Percentiles rank a stretch among this genome's conserved stretches.
Conservation (phyloP, 371 early-diverging fungal genomes). For the Haplosporangium sp. region DNA sequence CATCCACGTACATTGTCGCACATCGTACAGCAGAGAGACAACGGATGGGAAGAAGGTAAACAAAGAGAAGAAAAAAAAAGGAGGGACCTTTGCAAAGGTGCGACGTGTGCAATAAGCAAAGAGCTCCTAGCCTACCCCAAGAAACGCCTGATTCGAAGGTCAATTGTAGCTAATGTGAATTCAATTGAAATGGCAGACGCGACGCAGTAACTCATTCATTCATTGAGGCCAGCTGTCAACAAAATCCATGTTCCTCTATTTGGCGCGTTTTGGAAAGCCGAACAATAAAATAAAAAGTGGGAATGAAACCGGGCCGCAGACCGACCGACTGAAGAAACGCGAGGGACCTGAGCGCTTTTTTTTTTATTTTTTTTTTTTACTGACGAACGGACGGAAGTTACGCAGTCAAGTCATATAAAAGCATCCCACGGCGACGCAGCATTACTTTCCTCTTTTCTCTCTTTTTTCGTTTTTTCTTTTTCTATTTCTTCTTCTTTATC, state of each 20-base stretch:
- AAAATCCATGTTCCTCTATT: not conserved
- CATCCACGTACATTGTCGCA: too few species aligned
- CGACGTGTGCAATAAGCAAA: not conserved
- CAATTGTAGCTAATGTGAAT: not conserved
- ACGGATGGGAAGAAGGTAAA: conserved; percentile 6
- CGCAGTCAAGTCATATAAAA: conserved; percentile 29
- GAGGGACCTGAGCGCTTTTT: not conserved
- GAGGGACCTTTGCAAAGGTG: not conserved
- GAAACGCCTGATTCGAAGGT: not conserved
- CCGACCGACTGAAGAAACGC: not conserved
- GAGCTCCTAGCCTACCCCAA: not conserved
- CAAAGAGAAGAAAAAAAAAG: conserved; percentile 10
- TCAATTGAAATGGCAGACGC: not conserved
- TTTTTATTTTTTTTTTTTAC: not conserved
- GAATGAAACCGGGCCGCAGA: not conserved
- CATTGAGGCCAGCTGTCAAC: too few species aligned
- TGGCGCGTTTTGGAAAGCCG: conserved; percentile 8
- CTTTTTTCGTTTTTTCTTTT: conserved; percentile 18
- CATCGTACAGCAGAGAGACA: not conserved
- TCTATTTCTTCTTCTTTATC: conserved; percentile 12
- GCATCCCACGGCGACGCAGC: conserved; percentile 5
- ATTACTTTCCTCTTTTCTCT: conserved; percentile 2
- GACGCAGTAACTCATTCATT: not conserved
- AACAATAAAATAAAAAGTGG: not conserved
- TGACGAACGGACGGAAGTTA: conserved; percentile 11